These are phyloP conservation scores for Lichenothelia convexa DNA, from an alignment of 495 filamentous ascomycete genomes.

Conservation along the genomic window DNA sequence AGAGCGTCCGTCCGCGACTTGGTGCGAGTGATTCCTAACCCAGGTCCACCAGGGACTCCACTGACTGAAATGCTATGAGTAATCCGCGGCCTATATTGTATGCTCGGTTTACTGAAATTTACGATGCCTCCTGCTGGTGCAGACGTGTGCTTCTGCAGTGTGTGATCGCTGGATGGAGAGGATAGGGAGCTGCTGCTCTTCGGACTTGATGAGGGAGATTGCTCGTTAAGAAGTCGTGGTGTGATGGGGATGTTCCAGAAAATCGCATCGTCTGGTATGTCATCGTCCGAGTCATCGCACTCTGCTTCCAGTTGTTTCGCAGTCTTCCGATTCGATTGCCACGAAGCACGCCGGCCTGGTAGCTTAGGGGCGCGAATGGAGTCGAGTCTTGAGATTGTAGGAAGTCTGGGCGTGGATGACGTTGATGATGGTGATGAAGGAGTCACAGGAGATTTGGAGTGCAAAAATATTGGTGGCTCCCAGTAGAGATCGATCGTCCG, in stretches of 20 bases:
- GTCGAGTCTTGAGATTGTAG: not conserved
- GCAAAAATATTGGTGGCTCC: too few species aligned
- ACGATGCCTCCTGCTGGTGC: not conserved
- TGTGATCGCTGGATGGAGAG: not conserved
- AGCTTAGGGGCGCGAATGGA: not conserved
- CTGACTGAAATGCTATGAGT: conserved; percentile 7
- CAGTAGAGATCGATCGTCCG: too few species aligned
- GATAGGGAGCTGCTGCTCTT: conserved; percentile 5
- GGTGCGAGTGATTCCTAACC: conserved; percentile 28
- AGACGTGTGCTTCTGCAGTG: not conserved
- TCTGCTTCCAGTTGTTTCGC: conserved; percentile 67
- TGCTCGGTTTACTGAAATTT: not conserved
- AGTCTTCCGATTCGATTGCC: conserved; percentile 67
- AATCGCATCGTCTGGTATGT: conserved; percentile 79
- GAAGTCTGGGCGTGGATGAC: too few species aligned
- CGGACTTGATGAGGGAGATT: conserved; percentile 30
- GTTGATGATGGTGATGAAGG: too few species aligned
- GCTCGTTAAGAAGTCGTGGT: conserved; percentile 53
- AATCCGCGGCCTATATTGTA: not conserved
- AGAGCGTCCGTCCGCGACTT: conserved; percentile 77
- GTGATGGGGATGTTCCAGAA: conserved; percentile 93
- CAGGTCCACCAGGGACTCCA: not conserved
- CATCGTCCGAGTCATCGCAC: conserved; percentile 76
- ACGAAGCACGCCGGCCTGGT: conserved; percentile 28
- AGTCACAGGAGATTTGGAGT: too few species aligned